Percentiles rank a stretch among this genome's conserved stretches.
These are phyloP conservation scores for Diaporthe velutina DNA, from an alignment of 2,329 filamentous ascomycete genomes.

Conservation along the genomic window DNA sequence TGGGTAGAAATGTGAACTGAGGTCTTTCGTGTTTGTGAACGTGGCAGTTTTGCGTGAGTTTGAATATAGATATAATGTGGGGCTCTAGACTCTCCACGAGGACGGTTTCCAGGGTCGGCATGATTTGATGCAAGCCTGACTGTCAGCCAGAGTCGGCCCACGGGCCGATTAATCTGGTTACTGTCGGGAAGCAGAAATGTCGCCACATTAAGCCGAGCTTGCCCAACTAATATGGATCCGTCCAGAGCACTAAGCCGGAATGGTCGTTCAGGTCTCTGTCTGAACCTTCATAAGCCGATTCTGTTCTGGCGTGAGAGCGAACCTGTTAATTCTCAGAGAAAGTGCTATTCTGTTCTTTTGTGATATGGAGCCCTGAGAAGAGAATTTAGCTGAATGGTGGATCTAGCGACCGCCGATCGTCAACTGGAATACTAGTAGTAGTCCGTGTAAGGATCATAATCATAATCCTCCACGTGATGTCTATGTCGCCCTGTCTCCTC, in stretches of 20 bases:
- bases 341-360: no score
- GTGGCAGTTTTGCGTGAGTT: neutral
- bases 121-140: neutral
- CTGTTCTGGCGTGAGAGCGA: neutral
- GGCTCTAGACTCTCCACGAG: no score
- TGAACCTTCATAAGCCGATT: neutral
- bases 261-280: neutral
- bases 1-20: neutral
- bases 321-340: no score
- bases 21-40: neutral
- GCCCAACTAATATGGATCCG: neutral
- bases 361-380: no score
- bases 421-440: no score
- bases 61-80: neutral
- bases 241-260: neutral
- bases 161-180: no score
- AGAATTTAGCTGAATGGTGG: no score
- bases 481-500: neutral
- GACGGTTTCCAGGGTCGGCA: neutral
- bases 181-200: slow-evolving; percentile 13
- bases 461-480: neutral
- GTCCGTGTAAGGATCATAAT: neutral
- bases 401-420: no score
- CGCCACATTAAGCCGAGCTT: neutral
- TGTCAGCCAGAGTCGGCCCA: neutral